These are phyloP conservation scores for Lolium perenne DNA, from an alignment of 176 grass and related monocot species.

Conservation along the genomic window DNA sequence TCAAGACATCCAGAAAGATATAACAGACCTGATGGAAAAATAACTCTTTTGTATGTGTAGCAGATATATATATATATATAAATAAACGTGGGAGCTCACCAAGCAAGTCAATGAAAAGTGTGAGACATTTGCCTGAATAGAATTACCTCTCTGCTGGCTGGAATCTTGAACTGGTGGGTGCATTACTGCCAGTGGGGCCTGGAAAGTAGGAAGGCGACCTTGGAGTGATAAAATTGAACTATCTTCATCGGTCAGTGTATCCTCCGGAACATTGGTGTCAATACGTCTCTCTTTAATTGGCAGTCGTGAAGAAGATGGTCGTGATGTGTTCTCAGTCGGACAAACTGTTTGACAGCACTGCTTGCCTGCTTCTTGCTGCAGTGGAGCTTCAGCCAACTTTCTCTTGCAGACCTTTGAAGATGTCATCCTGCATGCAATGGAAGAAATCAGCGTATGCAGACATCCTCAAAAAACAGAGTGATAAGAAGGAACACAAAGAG, in stretches of 20 bases:
- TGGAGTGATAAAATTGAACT: background rate
- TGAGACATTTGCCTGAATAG: constrained; percentile 1
- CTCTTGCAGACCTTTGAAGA: background rate
- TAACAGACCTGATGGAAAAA: background rate
- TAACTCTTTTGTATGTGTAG: background rate
- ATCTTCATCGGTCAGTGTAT: background rate
- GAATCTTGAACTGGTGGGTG: background rate
- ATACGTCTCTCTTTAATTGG: background rate
- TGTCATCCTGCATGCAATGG: constrained; percentile 37
- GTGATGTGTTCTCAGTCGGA: background rate
- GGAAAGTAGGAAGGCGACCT: constrained; percentile 23
- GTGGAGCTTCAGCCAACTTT: background rate
- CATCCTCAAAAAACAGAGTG: background rate
- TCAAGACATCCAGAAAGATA: background rate
- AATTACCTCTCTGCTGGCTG: constrained; percentile 35
- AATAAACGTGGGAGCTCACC: background rate
- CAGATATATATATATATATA: background rate
- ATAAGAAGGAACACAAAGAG: background rate
- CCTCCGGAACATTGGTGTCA: constrained; percentile 2
- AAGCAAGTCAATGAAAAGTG: background rate
- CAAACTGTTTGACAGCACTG: constrained; percentile 10
- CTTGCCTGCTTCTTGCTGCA: constrained; percentile 19
- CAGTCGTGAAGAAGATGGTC: background rate
- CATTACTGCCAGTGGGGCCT: constrained; percentile 38
- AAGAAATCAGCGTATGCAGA: constrained; percentile 35